Percentiles rank a stretch among this genome's conserved stretches.
phyloP scores from a whole-genome alignment of 345 rosid genomes.

The Luvunga scandens region DNA sequence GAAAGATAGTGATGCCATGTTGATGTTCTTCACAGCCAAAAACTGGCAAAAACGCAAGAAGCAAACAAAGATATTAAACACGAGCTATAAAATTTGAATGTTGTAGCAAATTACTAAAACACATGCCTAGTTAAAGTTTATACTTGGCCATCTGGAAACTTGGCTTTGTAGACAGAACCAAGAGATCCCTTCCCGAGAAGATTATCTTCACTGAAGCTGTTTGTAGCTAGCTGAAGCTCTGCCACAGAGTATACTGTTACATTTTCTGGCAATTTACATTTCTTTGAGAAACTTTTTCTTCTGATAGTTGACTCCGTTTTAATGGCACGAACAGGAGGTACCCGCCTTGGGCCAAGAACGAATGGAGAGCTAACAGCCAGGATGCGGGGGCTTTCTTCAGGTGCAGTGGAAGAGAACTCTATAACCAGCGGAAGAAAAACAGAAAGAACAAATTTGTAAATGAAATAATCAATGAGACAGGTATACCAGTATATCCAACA shows the following conservation, averaged over 20 bases:
- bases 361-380: constrained; percentile 40
- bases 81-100: neutral
- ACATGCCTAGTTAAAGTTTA: neutral
- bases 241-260: constrained; percentile 57
- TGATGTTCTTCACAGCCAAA: constrained; percentile 72
- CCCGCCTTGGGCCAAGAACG: constrained; percentile 29
- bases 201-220: constrained; percentile 69
- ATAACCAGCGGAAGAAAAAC: constrained; percentile 8
- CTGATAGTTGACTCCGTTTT: constrained; percentile 37
- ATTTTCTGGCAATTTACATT: constrained; percentile 39
- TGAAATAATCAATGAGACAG: neutral
- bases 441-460: neutral
- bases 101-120: neutral
- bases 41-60: constrained; percentile 38
- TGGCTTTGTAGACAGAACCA: constrained; percentile 84
- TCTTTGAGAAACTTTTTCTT: constrained; percentile 50
- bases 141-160: constrained; percentile 75
- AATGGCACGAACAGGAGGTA: constrained; percentile 29
- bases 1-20: constrained; percentile 61
- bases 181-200: constrained; percentile 81
- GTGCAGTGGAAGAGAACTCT: constrained; percentile 36
- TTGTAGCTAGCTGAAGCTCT: constrained; percentile 77
- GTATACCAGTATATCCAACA: neutral
- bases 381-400: constrained; percentile 47
- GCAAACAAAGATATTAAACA: neutral